Evolutionary conservation across 23 red algal genomes (phyloP).

Genomic region (Gracilaria vermiculophylla): DNA sequence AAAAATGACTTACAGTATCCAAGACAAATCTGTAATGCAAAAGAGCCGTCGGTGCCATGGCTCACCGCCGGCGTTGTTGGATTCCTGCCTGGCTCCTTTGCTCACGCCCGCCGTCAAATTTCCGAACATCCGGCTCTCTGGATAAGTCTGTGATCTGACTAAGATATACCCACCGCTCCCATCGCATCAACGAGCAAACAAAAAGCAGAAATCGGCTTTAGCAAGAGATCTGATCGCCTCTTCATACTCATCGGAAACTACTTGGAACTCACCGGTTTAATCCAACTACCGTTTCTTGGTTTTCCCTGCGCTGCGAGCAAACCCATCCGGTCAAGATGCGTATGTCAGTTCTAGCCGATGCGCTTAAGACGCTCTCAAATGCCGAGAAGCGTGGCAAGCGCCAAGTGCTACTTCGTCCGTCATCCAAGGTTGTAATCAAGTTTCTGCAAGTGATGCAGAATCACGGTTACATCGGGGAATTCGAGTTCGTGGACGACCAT

Average conservation of each 20-base stretch:
- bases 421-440: constrained; percentile 94
- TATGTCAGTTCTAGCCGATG: constrained; percentile 94
- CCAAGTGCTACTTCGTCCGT: constrained; percentile 91
- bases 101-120: no score
- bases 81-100: no score
- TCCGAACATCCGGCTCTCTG: no score
- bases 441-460: constrained; percentile 97
- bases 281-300: not conserved
- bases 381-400: constrained; percentile 99
- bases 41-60: not conserved
- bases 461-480: constrained; percentile 99
- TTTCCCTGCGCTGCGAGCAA: not conserved
- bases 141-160: no score
- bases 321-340: constrained; percentile 71
- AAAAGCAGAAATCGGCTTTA: no score
- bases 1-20: not conserved
- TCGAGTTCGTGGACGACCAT: constrained; percentile 95
- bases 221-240: no score
- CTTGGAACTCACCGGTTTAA: not conserved
- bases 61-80: not conserved
- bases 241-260: no score
- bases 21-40: not conserved
- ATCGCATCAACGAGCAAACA: no score
- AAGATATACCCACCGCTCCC: no score
- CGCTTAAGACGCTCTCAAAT: constrained; percentile 94